Evolutionary conservation across 164 flowering plant species (phyloP), one percentile per base, ranked within the genome.

Genomic region (Nymphaea colorata): DNA sequence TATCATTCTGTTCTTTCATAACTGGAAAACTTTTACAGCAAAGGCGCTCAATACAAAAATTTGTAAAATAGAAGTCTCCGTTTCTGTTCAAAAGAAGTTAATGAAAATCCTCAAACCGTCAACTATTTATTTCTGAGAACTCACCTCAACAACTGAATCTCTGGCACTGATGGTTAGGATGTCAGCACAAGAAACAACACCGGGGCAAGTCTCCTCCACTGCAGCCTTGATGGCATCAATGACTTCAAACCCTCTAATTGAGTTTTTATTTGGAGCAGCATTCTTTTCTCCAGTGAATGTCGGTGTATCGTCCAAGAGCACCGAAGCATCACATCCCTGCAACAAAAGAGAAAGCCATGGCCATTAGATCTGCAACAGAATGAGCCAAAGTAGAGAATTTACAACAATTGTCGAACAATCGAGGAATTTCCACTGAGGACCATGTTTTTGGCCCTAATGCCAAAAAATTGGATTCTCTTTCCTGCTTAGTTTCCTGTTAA

Each of bases 211-310:
- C 64, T 61, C 42, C 64, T 61, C 64, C 18, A 61, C 64, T 4
- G 64, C 64, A 61, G 64, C 25, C 42, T 61, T 61, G 36, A 61
- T 61, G n/a, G 36, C 42, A 41, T 61, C 64, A 17, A 61, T 41
- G 10, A 61, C 42, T 8, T 61, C 42, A 41, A 61, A 17, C 41
- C 64, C 64, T 61, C 64, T 61, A 10, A 41, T 17, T 6, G 64
- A 61, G 64, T 61, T 61, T 41, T 3, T 17, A 41, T 61, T 61
- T 4, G 64, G 25, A 17, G 64, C 64, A 10, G 64, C 64, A 6
- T 61, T 8, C 41, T 61, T 61, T 41, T 61, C 64, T 61, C 64
- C 64, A 61, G n/a, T 61, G 64, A 61, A 61, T 3, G 64, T 61
- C 8, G 25, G 0, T 41, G 64, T 61, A 61, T 61, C 64, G 11